phyloP scores from a whole-genome alignment of 768 basidiomycete genomes.

The Rhodocollybia butyracea region DNA sequence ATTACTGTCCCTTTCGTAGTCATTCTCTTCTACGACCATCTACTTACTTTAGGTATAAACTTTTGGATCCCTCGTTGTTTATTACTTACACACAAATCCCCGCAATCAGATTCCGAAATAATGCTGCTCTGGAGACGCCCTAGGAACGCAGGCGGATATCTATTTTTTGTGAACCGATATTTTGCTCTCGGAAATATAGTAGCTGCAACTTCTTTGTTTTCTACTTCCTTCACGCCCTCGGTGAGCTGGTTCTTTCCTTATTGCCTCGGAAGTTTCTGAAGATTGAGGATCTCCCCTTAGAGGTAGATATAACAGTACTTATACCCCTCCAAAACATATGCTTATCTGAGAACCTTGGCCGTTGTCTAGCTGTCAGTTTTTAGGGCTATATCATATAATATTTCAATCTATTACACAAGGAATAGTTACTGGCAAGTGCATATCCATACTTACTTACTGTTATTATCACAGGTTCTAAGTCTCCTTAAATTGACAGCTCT shows the following conservation, averaged over 20 bases:
- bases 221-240: neutral
- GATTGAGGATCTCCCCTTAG: no score
- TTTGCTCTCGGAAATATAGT: neutral
- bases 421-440: neutral
- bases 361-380: neutral
- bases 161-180: slow-evolving; percentile 1
- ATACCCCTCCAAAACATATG: no score
- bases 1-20: neutral
- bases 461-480: no score
- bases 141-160: neutral
- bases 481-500: neutral
- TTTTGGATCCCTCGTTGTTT: no score
- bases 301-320: neutral
- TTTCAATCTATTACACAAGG: neutral
- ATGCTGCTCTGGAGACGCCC: neutral
- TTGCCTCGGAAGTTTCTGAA: neutral
- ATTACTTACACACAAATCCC: no score
- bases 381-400: neutral
- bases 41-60: neutral
- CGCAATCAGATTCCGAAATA: neutral
- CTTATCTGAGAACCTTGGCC: no score
- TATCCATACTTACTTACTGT: neutral
- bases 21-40: neutral
- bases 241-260: no score
- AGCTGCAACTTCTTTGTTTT: neutral